phyloP scores from a whole-genome alignment of 208 protist species.

The Crithidia thermophila region DNA sequence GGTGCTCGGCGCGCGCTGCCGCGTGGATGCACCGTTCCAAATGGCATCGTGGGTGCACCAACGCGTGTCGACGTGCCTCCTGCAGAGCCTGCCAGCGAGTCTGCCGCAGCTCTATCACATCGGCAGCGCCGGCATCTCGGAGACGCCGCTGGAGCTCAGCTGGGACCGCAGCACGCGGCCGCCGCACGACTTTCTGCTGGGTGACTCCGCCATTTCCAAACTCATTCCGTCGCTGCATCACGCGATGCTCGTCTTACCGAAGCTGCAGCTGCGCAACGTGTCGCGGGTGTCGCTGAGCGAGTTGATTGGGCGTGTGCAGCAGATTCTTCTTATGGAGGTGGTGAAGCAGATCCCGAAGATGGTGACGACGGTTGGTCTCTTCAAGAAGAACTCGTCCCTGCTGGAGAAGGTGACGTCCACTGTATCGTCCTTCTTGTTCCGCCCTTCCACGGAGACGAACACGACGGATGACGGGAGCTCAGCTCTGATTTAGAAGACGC shows the following conservation, averaged over 20 bases:
- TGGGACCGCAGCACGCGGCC: slow-evolving; percentile 58
- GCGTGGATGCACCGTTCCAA: slow-evolving; percentile 7
- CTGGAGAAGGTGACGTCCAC: slow-evolving; percentile 34
- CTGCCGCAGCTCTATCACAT: slow-evolving; percentile 30
- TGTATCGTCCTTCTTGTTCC: slow-evolving; percentile 26
- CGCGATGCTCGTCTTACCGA: slow-evolving; percentile 49
- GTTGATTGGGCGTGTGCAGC: slow-evolving; percentile 32
- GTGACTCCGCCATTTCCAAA: slow-evolving; percentile 41
- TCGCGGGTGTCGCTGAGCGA: slow-evolving; percentile 34
- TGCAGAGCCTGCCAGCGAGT: slow-evolving; percentile 16
- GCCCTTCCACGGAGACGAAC: slow-evolving; percentile 16
- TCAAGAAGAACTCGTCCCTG: slow-evolving; percentile 39
- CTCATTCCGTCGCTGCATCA: slow-evolving; percentile 65
- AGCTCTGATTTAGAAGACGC: slow-evolving; percentile 11
- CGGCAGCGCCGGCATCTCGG: slow-evolving; percentile 35
- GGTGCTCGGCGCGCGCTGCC: slow-evolving; percentile 25
- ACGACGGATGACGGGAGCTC: slow-evolving; percentile 27
- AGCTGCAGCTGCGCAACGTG: slow-evolving; percentile 43
- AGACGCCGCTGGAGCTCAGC: slow-evolving; percentile 43
- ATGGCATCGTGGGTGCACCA: slow-evolving; percentile 7
- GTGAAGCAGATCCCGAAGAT: slow-evolving; percentile 56
- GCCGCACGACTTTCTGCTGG: slow-evolving; percentile 55
- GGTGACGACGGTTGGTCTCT: slow-evolving; percentile 49
- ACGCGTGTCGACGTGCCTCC: not conserved
- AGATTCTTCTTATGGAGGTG: slow-evolving; percentile 48